A percentile compares a stretch with the other conserved stretches of the same genome.
phyloP scores from a whole-genome alignment of 2,329 filamentous ascomycete genomes.

The Fusarium abutilonis region DNA sequence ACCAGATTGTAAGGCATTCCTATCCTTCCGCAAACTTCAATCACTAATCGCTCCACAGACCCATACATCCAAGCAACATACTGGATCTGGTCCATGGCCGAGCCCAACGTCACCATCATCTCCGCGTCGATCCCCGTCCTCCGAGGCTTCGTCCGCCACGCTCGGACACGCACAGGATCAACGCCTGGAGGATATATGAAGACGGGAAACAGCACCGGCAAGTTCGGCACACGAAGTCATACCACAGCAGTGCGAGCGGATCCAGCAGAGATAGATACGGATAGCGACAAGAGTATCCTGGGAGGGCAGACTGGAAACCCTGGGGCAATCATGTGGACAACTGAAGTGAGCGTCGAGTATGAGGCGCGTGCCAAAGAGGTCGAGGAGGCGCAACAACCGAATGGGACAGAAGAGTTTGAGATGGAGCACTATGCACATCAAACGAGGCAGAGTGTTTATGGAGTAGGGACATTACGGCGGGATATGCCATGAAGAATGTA shows the following conservation, averaged over 20 bases:
- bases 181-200: not conserved
- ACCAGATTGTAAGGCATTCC: not conserved
- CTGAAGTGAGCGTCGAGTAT: conserved; percentile 2
- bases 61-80: conserved; percentile 2
- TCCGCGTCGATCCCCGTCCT: conserved; percentile 4
- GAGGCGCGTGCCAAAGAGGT: not conserved
- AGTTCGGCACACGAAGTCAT: not conserved
- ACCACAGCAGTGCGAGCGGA: not conserved
- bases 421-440: not conserved
- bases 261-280: not conserved
- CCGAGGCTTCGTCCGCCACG: conserved; percentile 2
- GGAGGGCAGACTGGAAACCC: not conserved
- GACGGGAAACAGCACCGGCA: not conserved
- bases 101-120: conserved; percentile 6
- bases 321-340: not conserved
- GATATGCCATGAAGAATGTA: not conserved
- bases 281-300: conserved; percentile 1
- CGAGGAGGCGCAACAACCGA: not conserved
- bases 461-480: not conserved
- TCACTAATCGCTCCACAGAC: not conserved
- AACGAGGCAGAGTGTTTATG: not conserved
- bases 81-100: conserved; percentile 10
- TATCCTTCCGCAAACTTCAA: not conserved
- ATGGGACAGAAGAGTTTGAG: not conserved
- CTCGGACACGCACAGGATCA: not conserved